phyloP scores from a whole-genome alignment of 179 eudicot genomes.

The Vitellaria paradoxa region DNA sequence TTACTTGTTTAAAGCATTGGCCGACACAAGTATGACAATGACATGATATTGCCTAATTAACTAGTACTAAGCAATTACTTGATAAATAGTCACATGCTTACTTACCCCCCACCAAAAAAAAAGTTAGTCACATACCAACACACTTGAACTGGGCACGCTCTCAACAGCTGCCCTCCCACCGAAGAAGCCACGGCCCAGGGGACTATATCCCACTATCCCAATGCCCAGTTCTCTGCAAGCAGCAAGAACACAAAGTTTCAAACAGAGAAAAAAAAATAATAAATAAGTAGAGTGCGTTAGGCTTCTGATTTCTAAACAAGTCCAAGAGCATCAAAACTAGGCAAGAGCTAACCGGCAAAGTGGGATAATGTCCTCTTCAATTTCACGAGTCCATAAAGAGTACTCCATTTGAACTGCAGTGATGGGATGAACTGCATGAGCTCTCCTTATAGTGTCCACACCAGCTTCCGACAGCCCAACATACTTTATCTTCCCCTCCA shows the following conservation, averaged over 20 bases:
- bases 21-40: no score
- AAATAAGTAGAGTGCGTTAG: no score
- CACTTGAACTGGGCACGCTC: constrained; percentile 20
- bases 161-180: constrained; percentile 28
- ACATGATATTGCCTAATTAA: no score
- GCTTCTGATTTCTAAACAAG: not conserved
- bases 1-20: no score
- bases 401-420: constrained; percentile 63
- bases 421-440: constrained; percentile 57
- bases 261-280: no score
- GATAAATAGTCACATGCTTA: not conserved
- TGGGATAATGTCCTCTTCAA: constrained; percentile 57
- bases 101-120: no score
- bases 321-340: not conserved
- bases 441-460: constrained; percentile 49
- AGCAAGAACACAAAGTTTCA: no score
- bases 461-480: constrained; percentile 59
- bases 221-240: constrained; percentile 28
- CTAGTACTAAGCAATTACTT: no score
- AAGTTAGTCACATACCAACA: constrained; percentile 9
- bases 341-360: constrained; percentile 39
- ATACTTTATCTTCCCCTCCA: constrained; percentile 60
- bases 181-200: constrained; percentile 44
- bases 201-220: constrained; percentile 49
- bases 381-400: constrained; percentile 58